Percentiles rank a stretch among this genome's conserved stretches.
These are phyloP conservation scores for Hericium erinaceus DNA, from an alignment of 768 basidiomycete genomes.

Conservation along the genomic window DNA sequence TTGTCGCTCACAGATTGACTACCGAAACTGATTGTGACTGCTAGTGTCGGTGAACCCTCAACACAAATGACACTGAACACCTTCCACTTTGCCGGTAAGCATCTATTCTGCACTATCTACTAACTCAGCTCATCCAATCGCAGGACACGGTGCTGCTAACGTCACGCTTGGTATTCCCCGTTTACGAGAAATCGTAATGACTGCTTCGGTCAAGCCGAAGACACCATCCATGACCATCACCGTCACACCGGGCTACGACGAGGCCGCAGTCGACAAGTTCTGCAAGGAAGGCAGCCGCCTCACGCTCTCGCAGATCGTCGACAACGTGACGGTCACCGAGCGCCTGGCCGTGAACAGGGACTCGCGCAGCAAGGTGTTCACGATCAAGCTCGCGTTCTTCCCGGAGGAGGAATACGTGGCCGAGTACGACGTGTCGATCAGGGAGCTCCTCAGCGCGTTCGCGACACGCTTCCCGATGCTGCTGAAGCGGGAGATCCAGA, in stretches of 20 bases:
- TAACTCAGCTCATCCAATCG: neutral
- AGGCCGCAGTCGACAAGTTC: constrained; percentile 59
- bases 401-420: constrained; percentile 72
- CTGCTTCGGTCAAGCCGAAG: constrained; percentile 89
- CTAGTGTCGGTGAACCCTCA: constrained; percentile 93
- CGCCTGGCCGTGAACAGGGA: constrained; percentile 55
- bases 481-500: constrained; percentile 78
- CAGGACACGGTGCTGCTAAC: constrained; percentile 97
- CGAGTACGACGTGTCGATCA: constrained; percentile 70
- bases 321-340: constrained; percentile 76
- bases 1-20: neutral
- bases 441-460: constrained; percentile 67
- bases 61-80: constrained; percentile 99
- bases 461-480: constrained; percentile 65
- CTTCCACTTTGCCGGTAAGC: constrained; percentile 94
- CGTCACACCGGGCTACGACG: constrained; percentile 42
- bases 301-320: constrained; percentile 81
- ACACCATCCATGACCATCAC: constrained; percentile 95
- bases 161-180: constrained; percentile 99
- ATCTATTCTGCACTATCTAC: constrained; percentile 3
- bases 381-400: constrained; percentile 76
- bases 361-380: constrained; percentile 71
- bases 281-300: constrained; percentile 85
- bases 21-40: neutral
- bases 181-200: constrained; percentile 98